phyloP scores from a whole-genome alignment of 768 basidiomycete species.

The Suillus variegatus region DNA sequence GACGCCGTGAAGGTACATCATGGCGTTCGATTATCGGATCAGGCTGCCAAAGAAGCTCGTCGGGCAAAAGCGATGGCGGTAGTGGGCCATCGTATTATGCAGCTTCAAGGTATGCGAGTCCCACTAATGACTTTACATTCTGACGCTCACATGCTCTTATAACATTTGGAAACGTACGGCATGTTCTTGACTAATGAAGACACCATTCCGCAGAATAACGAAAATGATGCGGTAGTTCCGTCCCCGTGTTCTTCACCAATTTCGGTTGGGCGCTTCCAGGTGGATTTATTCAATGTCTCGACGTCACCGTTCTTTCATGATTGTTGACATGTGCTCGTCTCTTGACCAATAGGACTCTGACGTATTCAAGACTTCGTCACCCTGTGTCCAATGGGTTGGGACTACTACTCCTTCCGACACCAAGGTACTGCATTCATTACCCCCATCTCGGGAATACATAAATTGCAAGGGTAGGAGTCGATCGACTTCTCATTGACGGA shows the following conservation, averaged over 20 bases:
- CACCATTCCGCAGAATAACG: background rate
- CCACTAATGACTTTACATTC: background rate
- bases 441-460: background rate
- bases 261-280: background rate
- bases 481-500: background rate
- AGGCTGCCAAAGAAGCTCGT: constrained; percentile 1
- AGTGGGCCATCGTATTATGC: background rate
- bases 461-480: background rate
- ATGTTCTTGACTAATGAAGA: background rate
- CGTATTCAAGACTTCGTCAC: background rate
- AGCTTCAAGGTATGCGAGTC: background rate
- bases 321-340: background rate
- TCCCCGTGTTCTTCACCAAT: background rate
- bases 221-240: background rate
- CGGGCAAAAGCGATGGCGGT: background rate
- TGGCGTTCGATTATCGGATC: background rate
- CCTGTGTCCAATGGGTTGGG: background rate
- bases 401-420: background rate
- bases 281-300: background rate
- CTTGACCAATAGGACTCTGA: background rate
- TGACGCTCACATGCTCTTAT: background rate
- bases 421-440: background rate
- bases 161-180: background rate
- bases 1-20: background rate
- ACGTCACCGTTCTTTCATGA: background rate